These are phyloP conservation scores for Sporothrix variecibatus DNA, from an alignment of 2,329 filamentous ascomycete genomes.

Conservation along the genomic window DNA sequence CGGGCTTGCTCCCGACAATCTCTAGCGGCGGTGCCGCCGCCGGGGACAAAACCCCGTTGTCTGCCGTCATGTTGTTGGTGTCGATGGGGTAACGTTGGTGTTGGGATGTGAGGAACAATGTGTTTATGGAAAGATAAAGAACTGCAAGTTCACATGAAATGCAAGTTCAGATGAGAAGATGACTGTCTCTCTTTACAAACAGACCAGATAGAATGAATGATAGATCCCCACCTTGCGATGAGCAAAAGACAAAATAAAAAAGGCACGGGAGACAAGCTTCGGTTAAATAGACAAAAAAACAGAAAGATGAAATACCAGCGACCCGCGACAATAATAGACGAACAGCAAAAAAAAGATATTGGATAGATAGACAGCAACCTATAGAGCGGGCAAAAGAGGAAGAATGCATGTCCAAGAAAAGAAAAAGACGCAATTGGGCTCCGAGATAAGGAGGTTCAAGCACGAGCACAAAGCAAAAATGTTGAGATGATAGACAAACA, in stretches of 20 bases:
- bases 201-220: neutral
- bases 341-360: neutral
- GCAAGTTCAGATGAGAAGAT: neutral
- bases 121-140: neutral
- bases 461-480: neutral
- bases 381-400: neutral
- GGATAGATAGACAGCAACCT: neutral
- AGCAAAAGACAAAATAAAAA: neutral
- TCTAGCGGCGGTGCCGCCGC: neutral
- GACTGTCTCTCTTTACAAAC: neutral
- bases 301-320: neutral
- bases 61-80: neutral
- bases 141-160: neutral
- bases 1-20: neutral
- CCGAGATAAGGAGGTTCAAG: conserved; percentile 11
- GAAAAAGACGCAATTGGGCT: conserved; percentile 6
- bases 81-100: neutral
- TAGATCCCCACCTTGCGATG: neutral
- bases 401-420: neutral
- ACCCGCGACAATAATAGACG: neutral
- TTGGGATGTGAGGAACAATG: neutral
- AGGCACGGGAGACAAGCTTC: neutral
- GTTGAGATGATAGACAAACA: neutral
- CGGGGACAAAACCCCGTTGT: neutral
- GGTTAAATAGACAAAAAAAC: conserved; percentile 12